phyloP scores from a whole-genome alignment of 345 rosid genomes.

The Noccaea caerulescens region DNA sequence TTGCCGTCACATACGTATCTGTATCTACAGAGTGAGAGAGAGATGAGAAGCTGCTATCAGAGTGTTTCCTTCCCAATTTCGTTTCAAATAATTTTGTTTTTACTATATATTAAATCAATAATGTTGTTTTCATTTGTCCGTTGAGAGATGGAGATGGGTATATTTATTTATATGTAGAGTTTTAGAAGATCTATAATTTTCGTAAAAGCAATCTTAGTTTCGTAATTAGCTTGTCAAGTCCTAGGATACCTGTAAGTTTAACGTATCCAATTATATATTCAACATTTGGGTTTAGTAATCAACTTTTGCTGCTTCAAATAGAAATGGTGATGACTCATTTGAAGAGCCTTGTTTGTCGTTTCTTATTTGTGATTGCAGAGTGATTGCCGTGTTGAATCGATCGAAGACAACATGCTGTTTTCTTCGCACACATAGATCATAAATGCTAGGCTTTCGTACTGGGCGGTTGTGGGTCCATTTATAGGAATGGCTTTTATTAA shows the following conservation, averaged over 20 bases:
- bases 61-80: slow-evolving; percentile 34
- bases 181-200: slow-evolving; percentile 5
- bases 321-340: slow-evolving; percentile 4
- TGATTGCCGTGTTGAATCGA: slow-evolving; percentile 14
- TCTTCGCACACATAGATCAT: not conserved
- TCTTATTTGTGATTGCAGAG: slow-evolving; percentile 1
- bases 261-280: slow-evolving; percentile 31
- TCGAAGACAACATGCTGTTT: slow-evolving; percentile 19
- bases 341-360: slow-evolving; percentile 22
- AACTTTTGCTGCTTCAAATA: slow-evolving; percentile 24
- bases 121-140: slow-evolving; percentile 33
- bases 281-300: slow-evolving; percentile 14
- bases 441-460: not conserved
- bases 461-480: not conserved
- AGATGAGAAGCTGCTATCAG: slow-evolving; percentile 65
- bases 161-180: not conserved
- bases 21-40: slow-evolving; percentile 20
- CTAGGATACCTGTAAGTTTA: slow-evolving; percentile 14
- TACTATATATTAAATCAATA: not conserved
- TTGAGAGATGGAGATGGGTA: slow-evolving; percentile 16
- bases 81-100: slow-evolving; percentile 8
- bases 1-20: not conserved
- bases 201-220: slow-evolving; percentile 30
- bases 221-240: slow-evolving; percentile 23
- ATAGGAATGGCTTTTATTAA: too few relatives aligned